Percentiles rank a stretch among this genome's conserved stretches.
phyloP scores from a whole-genome alignment of 139 green algal species.

The Mesotaenium endlicherianum region DNA sequence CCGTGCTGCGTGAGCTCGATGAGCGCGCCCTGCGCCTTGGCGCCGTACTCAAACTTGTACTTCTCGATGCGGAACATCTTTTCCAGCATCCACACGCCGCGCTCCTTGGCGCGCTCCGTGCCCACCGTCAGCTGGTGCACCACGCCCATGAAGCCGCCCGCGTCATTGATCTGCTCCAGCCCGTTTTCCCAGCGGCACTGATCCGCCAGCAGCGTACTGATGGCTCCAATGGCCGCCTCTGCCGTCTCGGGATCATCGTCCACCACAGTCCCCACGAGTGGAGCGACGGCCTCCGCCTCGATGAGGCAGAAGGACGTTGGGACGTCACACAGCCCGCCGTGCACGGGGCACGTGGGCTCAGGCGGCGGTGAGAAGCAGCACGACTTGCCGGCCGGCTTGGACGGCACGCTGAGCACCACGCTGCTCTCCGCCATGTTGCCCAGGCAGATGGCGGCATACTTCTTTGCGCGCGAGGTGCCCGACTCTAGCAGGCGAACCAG shows the following conservation, averaged over 20 bases:
- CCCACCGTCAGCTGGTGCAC: slow-evolving; percentile 27
- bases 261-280: slow-evolving; percentile 4
- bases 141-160: slow-evolving; percentile 19
- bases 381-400: neutral
- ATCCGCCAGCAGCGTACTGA: slow-evolving; percentile 27
- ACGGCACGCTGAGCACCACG: neutral
- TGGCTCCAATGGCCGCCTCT: slow-evolving; percentile 17
- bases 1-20: slow-evolving; percentile 32
- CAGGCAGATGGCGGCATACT: slow-evolving; percentile 18
- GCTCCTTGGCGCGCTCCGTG: slow-evolving; percentile 31
- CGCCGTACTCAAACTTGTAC: slow-evolving; percentile 46
- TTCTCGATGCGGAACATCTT: slow-evolving; percentile 40
- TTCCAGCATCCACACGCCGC: slow-evolving; percentile 44
- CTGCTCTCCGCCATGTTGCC: slow-evolving; percentile 29
- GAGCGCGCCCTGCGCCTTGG: slow-evolving; percentile 33
- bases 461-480: slow-evolving; percentile 7
- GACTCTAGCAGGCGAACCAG: slow-evolving; percentile 19
- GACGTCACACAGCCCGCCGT: slow-evolving; percentile 17
- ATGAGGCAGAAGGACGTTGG: slow-evolving; percentile 28
- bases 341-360: slow-evolving; percentile 11
- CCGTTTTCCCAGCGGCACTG: slow-evolving; percentile 11
- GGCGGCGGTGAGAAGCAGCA: slow-evolving; percentile 32
- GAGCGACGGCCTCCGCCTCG: slow-evolving; percentile 26
- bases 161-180: slow-evolving; percentile 21
- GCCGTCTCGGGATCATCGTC: slow-evolving; percentile 22